Conservation (phyloP, 2,329 filamentous ascomycete genomes). For the Aspergillus thermomutatus region DNA sequence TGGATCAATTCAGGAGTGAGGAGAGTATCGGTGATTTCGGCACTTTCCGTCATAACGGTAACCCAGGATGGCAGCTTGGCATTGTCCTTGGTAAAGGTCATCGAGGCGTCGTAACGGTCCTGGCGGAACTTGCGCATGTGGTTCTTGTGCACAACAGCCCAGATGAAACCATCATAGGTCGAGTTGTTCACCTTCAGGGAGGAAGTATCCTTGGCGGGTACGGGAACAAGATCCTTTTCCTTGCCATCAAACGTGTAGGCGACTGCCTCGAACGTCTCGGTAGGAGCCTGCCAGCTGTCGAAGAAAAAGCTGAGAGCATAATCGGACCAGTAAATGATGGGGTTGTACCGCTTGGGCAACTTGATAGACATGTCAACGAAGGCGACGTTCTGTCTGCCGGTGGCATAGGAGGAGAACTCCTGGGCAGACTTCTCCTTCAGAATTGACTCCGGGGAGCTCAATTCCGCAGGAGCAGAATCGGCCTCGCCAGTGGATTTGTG, state of each 20-base stretch:
- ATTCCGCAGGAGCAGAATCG: constrained; percentile 39
- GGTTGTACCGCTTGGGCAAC: constrained; percentile 84
- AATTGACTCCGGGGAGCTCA: constrained; percentile 54
- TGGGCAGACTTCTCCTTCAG: constrained; percentile 84
- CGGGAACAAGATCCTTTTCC: constrained; percentile 73
- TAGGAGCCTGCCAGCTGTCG: constrained; percentile 67
- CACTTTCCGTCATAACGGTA: constrained; percentile 95
- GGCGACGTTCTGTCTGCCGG: constrained; percentile 87
- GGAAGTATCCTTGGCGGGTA: constrained; percentile 61
- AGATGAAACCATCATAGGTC: constrained; percentile 85
- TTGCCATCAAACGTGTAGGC: constrained; percentile 90
- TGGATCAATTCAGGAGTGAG: constrained; percentile 84
- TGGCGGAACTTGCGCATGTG: constrained; percentile 85
- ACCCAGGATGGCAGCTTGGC: constrained; percentile 84
- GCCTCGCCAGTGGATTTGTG: constrained; percentile 46
- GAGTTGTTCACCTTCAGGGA: constrained; percentile 51
- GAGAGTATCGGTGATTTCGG: constrained; percentile 84
- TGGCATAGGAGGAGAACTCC: constrained; percentile 83
- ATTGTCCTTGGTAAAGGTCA: constrained; percentile 91
- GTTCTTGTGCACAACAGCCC: constrained; percentile 92
- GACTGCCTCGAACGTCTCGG: constrained; percentile 71
- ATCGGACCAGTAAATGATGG: constrained; percentile 65
- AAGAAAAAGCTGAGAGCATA: constrained; percentile 69
- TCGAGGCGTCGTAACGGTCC: constrained; percentile 88
- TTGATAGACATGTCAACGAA: constrained; percentile 83